Base-by-base conservation (phyloP, 495 filamentous ascomycete genomes). In the Penicillium desertorum region DNA sequence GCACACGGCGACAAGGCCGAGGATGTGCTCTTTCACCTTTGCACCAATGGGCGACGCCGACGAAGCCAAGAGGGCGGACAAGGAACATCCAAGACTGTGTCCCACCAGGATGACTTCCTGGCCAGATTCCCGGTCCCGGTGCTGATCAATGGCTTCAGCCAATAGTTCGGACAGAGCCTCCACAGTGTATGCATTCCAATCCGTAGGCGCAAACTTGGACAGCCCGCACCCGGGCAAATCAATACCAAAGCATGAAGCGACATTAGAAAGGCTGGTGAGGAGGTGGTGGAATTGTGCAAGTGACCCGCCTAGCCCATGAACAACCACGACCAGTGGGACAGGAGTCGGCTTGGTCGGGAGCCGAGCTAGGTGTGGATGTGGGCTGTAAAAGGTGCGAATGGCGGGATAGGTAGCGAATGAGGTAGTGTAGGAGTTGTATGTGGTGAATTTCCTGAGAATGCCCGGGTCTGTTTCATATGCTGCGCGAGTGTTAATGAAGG, bases 271-370 rank as follows among this genome's bases (percentile, higher is more conserved):
- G 69, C 88, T 92, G 1, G 84, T 88, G 12, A 98, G 79, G 5
- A 97, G 73, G 36, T 90, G 84, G 57, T 88, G 81, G 69, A 96
- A 97, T 68, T 97, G 93, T 7, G 91, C 88, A 14, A 92, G 73
- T 2, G 89, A 96, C 29, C 93, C 93, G 20, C 93, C 93, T 34
- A 98, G 81, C 14, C 93, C 93, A 66, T 97, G 93, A 51, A 96
- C 79, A 69, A 96, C 96, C 25, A 96, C 93, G 6, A 97, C 72
- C 9, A 96, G 74, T 10, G 93, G 91, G n/a, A 96, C 71, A 1
- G 90, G 85, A 5, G 80, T 77, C 0, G 90, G 88, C 45, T 83
- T 80, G 46, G 73, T 80, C 1, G 90, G 91, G 4, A 97, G 81
- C 64, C 90, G 87, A 57, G 86, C 81, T 32, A 85, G 83, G 65